These are phyloP conservation scores for Melaleuca alternifolia DNA, from an alignment of 345 rosid species.

Conservation along the genomic window DNA sequence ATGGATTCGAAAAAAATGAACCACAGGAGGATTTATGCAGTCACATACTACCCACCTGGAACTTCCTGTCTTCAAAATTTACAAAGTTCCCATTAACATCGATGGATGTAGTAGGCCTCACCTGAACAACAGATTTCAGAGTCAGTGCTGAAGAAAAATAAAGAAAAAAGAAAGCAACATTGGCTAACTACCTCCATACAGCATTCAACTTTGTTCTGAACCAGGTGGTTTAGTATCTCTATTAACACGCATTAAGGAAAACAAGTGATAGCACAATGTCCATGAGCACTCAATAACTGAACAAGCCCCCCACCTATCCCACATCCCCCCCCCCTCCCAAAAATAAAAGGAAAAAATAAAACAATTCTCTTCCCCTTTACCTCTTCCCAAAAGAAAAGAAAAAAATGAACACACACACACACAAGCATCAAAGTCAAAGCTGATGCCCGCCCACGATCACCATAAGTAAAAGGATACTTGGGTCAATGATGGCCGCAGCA, in stretches of 20 bases:
- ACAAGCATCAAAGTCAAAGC: neutral
- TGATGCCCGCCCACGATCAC: neutral
- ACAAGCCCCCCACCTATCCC: neutral
- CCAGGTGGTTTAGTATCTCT: conserved; percentile 51
- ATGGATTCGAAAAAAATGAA: neutral
- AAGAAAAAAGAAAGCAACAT: neutral
- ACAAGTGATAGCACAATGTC: neutral
- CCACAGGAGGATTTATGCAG: neutral
- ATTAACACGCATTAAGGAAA: conserved; percentile 21
- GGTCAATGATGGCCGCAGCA: conserved; percentile 26
- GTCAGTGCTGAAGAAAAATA: neutral
- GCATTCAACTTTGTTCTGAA: conserved; percentile 31
- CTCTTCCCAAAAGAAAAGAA: neutral
- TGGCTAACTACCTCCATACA: conserved; percentile 46
- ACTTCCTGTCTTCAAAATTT: neutral
- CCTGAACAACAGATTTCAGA: conserved; percentile 16
- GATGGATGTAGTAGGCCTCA: neutral
- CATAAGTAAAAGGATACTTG: conserved; percentile 36
- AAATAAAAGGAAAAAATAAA: neutral
- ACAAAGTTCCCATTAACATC: neutral
- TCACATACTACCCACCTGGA: neutral
- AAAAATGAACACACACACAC: neutral
- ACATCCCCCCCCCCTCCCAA: neutral
- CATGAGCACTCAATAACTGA: neutral
- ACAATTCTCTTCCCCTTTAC: neutral